Evolutionary conservation across 2,329 filamentous ascomycete genomes (phyloP).

Genomic region (Metarhizium guizhouense): DNA sequence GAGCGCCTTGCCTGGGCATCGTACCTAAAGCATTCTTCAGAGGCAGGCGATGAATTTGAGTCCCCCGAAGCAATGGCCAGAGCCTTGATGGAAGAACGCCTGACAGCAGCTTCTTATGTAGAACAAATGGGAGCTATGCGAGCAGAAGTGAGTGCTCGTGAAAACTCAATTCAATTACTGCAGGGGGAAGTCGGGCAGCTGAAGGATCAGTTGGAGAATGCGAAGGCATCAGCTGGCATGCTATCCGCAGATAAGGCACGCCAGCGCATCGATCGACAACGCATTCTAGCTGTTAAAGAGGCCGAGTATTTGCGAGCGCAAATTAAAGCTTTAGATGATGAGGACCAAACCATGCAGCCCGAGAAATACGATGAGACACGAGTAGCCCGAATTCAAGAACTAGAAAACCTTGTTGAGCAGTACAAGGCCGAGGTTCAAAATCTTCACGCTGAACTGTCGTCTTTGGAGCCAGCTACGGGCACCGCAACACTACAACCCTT

Average conservation of each 20-base stretch:
- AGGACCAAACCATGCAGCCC: conserved; percentile 79
- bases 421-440: conserved; percentile 75
- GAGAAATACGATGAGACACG: conserved; percentile 72
- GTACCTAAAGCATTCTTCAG: conserved; percentile 64
- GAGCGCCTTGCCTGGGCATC: conserved; percentile 81
- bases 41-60: conserved; percentile 63
- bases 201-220: conserved; percentile 59
- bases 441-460: conserved; percentile 65
- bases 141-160: conserved; percentile 68
- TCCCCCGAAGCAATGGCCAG: conserved; percentile 81
- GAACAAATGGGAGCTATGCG: conserved; percentile 73
- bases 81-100: conserved; percentile 72
- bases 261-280: conserved; percentile 75
- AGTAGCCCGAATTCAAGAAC: conserved; percentile 62
- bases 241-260: conserved; percentile 56
- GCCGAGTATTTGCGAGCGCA: conserved; percentile 91
- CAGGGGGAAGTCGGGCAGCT: conserved; percentile 61
- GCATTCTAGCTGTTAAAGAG: conserved; percentile 78
- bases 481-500: conserved; percentile 27
- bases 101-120: conserved; percentile 70
- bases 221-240: conserved; percentile 43
- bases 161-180: conserved; percentile 62
- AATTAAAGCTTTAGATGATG: conserved; percentile 76
- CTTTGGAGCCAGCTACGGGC: conserved; percentile 40
- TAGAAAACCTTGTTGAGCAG: conserved; percentile 78